Conservation (phyloP, 768 basidiomycete species). For the Rubroboletus pulcherrimus region DNA sequence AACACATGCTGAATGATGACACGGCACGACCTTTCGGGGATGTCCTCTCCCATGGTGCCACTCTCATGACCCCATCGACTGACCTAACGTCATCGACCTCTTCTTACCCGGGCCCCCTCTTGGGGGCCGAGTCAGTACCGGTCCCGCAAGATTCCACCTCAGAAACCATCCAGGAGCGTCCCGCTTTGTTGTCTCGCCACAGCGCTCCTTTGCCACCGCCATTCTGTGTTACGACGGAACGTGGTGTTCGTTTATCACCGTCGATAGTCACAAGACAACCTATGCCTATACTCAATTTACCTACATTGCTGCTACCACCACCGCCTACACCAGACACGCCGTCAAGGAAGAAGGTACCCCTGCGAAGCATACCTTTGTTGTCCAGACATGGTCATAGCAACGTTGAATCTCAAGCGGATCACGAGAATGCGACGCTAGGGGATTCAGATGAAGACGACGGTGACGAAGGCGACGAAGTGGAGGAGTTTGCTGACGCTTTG, state of each 20-base stretch:
- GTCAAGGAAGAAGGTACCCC: slow-evolving; percentile 26
- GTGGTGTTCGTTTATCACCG: slow-evolving; percentile 42
- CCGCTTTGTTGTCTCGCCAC: slow-evolving; percentile 7
- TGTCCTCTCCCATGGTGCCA: slow-evolving; percentile 8
- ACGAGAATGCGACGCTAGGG: slow-evolving; percentile 17
- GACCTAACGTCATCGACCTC: background rate
- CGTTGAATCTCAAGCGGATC: slow-evolving; percentile 20
- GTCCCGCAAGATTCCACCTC: background rate
- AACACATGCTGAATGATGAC: slow-evolving; percentile 9
- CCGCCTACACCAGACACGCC: slow-evolving; percentile 10
- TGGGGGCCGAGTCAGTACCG: background rate
- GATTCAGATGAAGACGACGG: slow-evolving; percentile 35
- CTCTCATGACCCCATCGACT: slow-evolving; percentile 2
- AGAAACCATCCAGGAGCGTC: slow-evolving; percentile 1
- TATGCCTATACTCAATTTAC: slow-evolving; percentile 49
- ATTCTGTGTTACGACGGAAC: slow-evolving; percentile 29
- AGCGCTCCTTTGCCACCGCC: slow-evolving; percentile 18
- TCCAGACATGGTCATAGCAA: slow-evolving; percentile 35
- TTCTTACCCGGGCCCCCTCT: background rate
- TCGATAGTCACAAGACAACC: slow-evolving; percentile 42
- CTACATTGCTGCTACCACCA: slow-evolving; percentile 41
- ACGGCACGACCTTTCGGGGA: slow-evolving; percentile 13
- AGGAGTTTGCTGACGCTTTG: slow-evolving; percentile 35
- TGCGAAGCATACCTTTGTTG: slow-evolving; percentile 55
- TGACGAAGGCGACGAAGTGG: slow-evolving; percentile 33